Conservation (phyloP, 2,329 filamentous ascomycete species). For the Penicillium sp. region DNA sequence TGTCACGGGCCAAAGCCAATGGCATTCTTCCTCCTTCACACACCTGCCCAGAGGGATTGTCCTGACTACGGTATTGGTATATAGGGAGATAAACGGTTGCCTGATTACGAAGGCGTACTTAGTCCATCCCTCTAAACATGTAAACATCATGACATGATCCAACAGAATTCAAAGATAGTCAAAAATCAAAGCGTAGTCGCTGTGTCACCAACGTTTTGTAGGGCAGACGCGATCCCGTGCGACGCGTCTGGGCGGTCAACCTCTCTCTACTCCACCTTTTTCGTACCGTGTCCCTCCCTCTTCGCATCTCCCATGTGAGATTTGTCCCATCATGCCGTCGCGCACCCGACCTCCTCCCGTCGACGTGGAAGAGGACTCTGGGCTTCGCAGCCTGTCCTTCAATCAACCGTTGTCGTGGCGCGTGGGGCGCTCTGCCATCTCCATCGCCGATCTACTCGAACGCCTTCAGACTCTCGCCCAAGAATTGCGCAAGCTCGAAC, state of each 20-base stretch:
- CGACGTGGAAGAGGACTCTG: slow-evolving; percentile 36
- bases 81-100: too few relatives aligned
- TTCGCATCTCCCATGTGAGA: slow-evolving; percentile 21
- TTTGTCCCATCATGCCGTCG: slow-evolving; percentile 37
- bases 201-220: background rate
- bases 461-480: slow-evolving; percentile 75
- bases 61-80: too few relatives aligned
- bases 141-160: too few relatives aligned
- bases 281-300: slow-evolving; percentile 17
- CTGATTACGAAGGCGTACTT: too few relatives aligned
- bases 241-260: slow-evolving; percentile 27
- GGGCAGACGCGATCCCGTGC: slow-evolving; percentile 17
- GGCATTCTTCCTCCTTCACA: too few relatives aligned
- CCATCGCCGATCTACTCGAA: slow-evolving; percentile 73
- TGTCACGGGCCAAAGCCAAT: too few relatives aligned
- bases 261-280: slow-evolving; percentile 18
- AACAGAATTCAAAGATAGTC: background rate
- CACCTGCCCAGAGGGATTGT: too few relatives aligned
- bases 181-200: background rate
- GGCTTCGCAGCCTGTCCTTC: slow-evolving; percentile 60
- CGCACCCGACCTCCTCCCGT: slow-evolving; percentile 39
- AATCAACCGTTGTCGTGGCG: slow-evolving; percentile 85
- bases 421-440: slow-evolving; percentile 75
- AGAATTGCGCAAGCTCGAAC: slow-evolving; percentile 80
- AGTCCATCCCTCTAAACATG: too few relatives aligned